Percentiles rank a stretch among this genome's conserved stretches.
Evolutionary conservation across 257 asterid species (phyloP).

Genomic region (Jaltomata sinuosa): DNA sequence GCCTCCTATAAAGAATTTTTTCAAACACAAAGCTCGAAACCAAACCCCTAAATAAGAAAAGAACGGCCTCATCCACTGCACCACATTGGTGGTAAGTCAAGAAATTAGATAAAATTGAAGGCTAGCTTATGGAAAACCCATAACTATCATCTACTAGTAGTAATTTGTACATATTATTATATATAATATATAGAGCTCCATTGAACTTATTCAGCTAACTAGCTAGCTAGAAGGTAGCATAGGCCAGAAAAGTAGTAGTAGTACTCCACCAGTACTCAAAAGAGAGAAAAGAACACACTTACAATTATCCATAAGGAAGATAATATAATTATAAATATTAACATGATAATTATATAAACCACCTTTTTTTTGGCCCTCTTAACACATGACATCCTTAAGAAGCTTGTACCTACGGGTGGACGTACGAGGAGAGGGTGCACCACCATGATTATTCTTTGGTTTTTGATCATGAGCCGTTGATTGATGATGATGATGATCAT

Average conservation of each 20-base stretch:
- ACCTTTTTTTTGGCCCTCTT: background rate
- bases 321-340: background rate
- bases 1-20: too few relatives aligned
- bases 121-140: background rate
- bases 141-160: background rate
- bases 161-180: conserved; percentile 1
- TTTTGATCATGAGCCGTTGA: conserved; percentile 9
- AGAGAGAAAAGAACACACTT: background rate
- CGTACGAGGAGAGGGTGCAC: conserved; percentile 31
- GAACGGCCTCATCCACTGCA: fast-evolving
- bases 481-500: background rate
- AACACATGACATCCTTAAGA: conserved; percentile 52
- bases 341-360: background rate
- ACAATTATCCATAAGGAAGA: background rate
- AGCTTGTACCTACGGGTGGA: conserved; percentile 42
- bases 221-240: background rate
- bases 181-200: background rate
- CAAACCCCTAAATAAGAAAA: background rate
- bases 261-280: background rate
- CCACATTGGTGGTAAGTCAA: too few relatives aligned
- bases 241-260: background rate
- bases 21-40: background rate
- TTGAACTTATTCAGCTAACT: background rate
- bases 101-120: background rate
- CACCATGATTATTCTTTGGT: conserved; percentile 11